Conservation (phyloP, 1,284 basidiomycete genomes). For the Cutaneotrichosporon sp. region DNA sequence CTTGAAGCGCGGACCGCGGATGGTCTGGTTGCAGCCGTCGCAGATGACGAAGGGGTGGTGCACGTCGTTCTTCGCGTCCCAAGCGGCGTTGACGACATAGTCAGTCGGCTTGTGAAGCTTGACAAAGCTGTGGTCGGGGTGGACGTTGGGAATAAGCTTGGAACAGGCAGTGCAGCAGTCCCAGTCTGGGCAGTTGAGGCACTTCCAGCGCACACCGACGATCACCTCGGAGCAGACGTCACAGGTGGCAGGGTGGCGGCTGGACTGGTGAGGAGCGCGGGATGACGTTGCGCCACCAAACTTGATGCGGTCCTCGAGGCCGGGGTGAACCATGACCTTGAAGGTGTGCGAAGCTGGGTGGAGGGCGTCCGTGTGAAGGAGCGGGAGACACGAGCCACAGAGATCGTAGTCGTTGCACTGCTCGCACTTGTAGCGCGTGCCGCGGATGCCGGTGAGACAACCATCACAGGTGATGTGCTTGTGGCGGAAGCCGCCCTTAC, state of each 20-base stretch:
- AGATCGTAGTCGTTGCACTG: constrained; percentile 45
- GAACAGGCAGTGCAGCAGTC: constrained; percentile 66
- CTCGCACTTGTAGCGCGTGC: constrained; percentile 46
- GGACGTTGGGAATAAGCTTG: constrained; percentile 59
- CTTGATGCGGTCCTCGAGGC: constrained; percentile 41
- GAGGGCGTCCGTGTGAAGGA: constrained; percentile 37
- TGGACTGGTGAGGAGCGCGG: constrained; percentile 13
- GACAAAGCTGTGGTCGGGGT: constrained; percentile 72
- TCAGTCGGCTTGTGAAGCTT: constrained; percentile 59
- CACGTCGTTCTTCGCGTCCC: constrained; percentile 52
- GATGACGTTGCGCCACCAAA: constrained; percentile 19
- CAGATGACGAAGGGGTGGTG: constrained; percentile 40
- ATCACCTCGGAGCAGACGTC: constrained; percentile 41
- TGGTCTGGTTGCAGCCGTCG: constrained; percentile 40
- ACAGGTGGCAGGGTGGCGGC: constrained; percentile 39
- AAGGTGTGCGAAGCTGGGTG: constrained; percentile 40
- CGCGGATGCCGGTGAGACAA: constrained; percentile 40
- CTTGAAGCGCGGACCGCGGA: constrained; percentile 52
- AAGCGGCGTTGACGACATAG: constrained; percentile 25
- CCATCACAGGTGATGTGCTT: constrained; percentile 46
- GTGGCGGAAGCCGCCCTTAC: constrained; percentile 42
- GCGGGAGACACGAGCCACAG: constrained; percentile 41
- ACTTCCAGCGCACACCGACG: constrained; percentile 46
- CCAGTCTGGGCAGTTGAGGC: constrained; percentile 49
- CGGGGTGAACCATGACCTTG: constrained; percentile 44